Evolutionary conservation across 352 stramenopile genomes (phyloP), one percentile per base, ranked within the genome.

Genomic region (Phytophthora sp.): DNA sequence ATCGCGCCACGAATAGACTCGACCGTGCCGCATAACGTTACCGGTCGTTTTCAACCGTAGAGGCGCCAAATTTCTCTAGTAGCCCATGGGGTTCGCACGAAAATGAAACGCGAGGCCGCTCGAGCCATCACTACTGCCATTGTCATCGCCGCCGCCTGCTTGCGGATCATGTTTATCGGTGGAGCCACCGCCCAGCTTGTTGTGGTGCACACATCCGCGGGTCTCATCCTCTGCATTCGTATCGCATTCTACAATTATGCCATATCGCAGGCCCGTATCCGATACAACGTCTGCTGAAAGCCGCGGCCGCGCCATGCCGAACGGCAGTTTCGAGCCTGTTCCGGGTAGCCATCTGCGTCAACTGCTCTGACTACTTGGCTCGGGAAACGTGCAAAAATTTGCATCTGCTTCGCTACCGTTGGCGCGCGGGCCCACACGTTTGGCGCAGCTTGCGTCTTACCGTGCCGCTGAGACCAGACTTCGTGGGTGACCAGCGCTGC

Each of bases 301-400:
- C 17, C 8, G 37, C 28, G 28, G 28, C 28, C 28, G 28, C 13
- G 26, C 26, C 27, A 41, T 43, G 28, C 28, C 51, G 11, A 17
- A 21, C 27, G 23, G 13, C 38, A 42, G 51, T 21, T 8, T n/a
- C 13, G 17, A 15, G 17, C 20, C 11, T 30, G 26, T 61, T 35
- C 43, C 24, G 2, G 4, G 17, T 15, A 6, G 18, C 34, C 55
- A 64, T 27, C 26, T 64, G 49, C 18, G 21, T 61, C 50, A 44
- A 60, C 9, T 38, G 37, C 30, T 56, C 59, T 54, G 39, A 44
- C 39, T 61, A 20, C 26, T 58, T 57, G 38, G 31, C 32, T 53
- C 10, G 30, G 30, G 24, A 46, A 62, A 42, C 54, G 54, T 48
- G 28, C 38, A 60, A 59, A 65, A 65, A 59, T 37, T 65, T 65